Conservation (phyloP, 495 filamentous ascomycete genomes). For the Pyrenula massariospora region DNA sequence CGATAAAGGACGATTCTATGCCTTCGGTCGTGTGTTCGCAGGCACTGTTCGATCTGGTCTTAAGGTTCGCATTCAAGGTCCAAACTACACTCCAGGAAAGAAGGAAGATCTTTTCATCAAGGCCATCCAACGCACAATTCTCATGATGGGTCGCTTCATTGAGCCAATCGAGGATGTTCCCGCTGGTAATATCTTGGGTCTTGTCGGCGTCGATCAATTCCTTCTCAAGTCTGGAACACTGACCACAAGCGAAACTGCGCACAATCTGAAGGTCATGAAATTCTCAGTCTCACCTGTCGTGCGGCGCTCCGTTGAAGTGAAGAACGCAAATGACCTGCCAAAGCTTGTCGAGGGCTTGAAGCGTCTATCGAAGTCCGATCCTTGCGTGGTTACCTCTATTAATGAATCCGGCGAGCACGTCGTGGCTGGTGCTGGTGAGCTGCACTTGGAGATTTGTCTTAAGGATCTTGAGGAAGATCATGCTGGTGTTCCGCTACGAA, state of each 20-base stretch:
- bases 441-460: slow-evolving; percentile 99
- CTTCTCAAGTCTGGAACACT: slow-evolving; percentile 99
- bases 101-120: slow-evolving; percentile 99
- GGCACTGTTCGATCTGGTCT: slow-evolving; percentile 95
- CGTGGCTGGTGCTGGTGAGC: slow-evolving; percentile 97
- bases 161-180: slow-evolving; percentile 99
- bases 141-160: slow-evolving; percentile 99
- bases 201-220: slow-evolving; percentile 99
- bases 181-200: slow-evolving; percentile 96
- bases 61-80: slow-evolving; percentile 99
- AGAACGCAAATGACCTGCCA: slow-evolving; percentile 98
- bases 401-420: slow-evolving; percentile 93
- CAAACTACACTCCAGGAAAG: slow-evolving; percentile 95
- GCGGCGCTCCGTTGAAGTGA: slow-evolving; percentile 96
- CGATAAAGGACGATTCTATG: slow-evolving; percentile 99
- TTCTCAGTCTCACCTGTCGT: slow-evolving; percentile 99
- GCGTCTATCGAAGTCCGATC: slow-evolving; percentile 99
- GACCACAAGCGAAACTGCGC: slow-evolving; percentile 90
- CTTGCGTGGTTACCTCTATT: slow-evolving; percentile 87
- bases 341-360: slow-evolving; percentile 99
- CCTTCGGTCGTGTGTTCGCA: slow-evolving; percentile 99
- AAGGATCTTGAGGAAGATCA: slow-evolving; percentile 99
- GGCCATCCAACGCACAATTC: slow-evolving; percentile 97
- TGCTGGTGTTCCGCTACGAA: slow-evolving; percentile 89
- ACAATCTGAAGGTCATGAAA: slow-evolving; percentile 99